Evolutionary conservation across 2,329 filamentous ascomycete genomes (phyloP), one percentile per base, ranked within the genome.

Genomic region (Monosporascus cannonballus): DNA sequence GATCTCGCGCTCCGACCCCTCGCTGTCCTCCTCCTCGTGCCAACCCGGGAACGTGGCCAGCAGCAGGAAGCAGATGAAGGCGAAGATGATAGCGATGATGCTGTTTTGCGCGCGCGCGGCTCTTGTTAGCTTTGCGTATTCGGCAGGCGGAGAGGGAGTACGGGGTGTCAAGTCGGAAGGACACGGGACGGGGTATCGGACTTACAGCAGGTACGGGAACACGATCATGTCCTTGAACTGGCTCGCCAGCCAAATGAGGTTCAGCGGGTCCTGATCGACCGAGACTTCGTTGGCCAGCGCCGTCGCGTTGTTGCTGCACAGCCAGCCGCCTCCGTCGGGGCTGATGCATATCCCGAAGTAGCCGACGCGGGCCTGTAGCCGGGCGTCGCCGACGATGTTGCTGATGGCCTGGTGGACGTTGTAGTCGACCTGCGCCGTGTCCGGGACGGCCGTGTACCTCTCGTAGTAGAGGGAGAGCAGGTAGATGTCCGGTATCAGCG

Each of bases 181-280:
- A 9, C n/a, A 34, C 34, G 11, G 17, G 18, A 47, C 9, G 24
- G 24, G n/a, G 45, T 14, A 18, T 15, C 17, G 18, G 17, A 76
- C 89, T 77, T 71, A 94, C 88, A 99, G 86, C 20, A 99, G 76
- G 67, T 97, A 99, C 9, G 94, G 94, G 69, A 99, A 99, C 45
- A 99, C 93, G 69, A 99, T 94, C 73, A 92, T 93, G 71, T 97
- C 91, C 72, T 97, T 97, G 76, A 99, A 99, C 60, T 96, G 96
- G 62, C 87, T 86, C 24, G 94, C 93, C 51, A 99, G 83, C 94
- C 93, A 99, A 64, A 99, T 92, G 65, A 99, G 76, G 71, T 99
- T 99, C 66, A 99, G 78, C 39, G 94, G 94, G 73, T 99, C 94
- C 71, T 96, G 89, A 66, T 96, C 91, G 42, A 96, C 84, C 20